Conservation (phyloP, 768 basidiomycete genomes). For the Albatrellus ellisii region DNA sequence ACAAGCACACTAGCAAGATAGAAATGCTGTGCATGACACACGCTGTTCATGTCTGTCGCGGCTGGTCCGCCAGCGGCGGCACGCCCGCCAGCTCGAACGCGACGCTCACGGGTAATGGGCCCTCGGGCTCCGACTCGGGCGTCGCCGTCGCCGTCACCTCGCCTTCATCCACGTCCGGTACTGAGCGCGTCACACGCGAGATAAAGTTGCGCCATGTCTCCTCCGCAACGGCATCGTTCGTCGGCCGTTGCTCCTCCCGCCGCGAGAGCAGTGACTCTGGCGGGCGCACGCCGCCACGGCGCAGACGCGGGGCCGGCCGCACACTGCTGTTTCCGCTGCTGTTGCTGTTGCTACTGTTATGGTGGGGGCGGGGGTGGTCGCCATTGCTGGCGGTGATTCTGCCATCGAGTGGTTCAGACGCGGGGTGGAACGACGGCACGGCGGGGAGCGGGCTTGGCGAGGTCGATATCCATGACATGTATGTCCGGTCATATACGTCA, state of each 20-base stretch:
- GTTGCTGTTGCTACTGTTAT: not conserved
- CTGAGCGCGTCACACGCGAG: not conserved
- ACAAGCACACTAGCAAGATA: no score
- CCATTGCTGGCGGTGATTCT: not conserved
- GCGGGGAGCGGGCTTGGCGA: not conserved
- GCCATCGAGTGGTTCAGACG: not conserved
- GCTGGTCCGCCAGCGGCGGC: not conserved
- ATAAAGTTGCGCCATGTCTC: no score
- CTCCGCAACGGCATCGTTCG: not conserved
- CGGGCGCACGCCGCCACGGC: conserved; percentile 54
- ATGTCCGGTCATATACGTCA: not conserved
- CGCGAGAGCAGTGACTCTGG: conserved; percentile 46
- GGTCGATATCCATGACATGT: not conserved
- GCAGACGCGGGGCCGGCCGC: conserved; percentile 32
- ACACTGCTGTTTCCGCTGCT: not conserved
- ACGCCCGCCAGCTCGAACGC: not conserved
- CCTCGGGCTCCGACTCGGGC: not conserved
- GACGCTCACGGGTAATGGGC: not conserved
- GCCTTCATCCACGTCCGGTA: not conserved
- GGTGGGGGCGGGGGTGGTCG: not conserved
- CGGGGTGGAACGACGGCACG: not conserved
- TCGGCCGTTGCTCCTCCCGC: conserved; percentile 5
- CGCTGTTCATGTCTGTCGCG: not conserved
- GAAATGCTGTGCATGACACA: not conserved
- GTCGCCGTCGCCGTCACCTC: not conserved